Evolutionary conservation across 2,329 filamentous ascomycete species (phyloP).

Genomic region (Fusarium verrucosum): DNA sequence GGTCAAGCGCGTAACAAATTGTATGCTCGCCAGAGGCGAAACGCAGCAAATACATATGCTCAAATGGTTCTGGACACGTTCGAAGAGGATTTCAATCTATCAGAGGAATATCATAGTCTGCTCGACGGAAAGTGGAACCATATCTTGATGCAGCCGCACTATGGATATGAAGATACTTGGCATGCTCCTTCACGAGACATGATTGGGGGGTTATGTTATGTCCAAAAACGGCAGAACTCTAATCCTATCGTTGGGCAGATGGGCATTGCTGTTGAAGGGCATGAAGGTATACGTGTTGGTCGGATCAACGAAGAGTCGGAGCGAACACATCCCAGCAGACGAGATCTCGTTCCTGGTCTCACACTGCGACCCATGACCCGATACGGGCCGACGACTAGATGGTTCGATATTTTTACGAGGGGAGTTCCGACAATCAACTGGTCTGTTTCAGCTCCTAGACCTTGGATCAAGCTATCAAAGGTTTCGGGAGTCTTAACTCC

Average conservation of each 20-base stretch:
- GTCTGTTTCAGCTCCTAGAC: constrained; percentile 56
- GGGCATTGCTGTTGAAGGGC: constrained; percentile 71
- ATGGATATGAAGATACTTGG: constrained; percentile 63
- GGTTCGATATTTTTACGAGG: constrained; percentile 71
- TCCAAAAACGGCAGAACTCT: constrained; percentile 59
- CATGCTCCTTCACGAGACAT: constrained; percentile 66
- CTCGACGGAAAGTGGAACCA: constrained; percentile 65
- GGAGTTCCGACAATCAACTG: constrained; percentile 64
- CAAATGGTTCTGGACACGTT: constrained; percentile 59
- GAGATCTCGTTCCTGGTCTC: constrained; percentile 65
- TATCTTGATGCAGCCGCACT: constrained; percentile 61
- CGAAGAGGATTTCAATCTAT: constrained; percentile 60
- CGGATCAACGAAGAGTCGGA: constrained; percentile 63
- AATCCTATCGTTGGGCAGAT: constrained; percentile 68
- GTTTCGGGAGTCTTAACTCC: constrained; percentile 60
- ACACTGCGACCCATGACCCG: constrained; percentile 66
- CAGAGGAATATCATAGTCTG: constrained; percentile 60
- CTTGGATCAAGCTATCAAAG: constrained; percentile 63
- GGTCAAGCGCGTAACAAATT: constrained; percentile 58
- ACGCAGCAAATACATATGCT: constrained; percentile 60
- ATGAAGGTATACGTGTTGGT: constrained; percentile 64
- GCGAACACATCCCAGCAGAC: constrained; percentile 53
- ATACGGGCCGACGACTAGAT: constrained; percentile 64
- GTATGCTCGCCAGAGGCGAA: constrained; percentile 63
- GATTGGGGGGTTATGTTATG: constrained; percentile 61